Evolutionary conservation across 768 basidiomycete genomes (phyloP).

Genomic region (Phylloporus scabripes): DNA sequence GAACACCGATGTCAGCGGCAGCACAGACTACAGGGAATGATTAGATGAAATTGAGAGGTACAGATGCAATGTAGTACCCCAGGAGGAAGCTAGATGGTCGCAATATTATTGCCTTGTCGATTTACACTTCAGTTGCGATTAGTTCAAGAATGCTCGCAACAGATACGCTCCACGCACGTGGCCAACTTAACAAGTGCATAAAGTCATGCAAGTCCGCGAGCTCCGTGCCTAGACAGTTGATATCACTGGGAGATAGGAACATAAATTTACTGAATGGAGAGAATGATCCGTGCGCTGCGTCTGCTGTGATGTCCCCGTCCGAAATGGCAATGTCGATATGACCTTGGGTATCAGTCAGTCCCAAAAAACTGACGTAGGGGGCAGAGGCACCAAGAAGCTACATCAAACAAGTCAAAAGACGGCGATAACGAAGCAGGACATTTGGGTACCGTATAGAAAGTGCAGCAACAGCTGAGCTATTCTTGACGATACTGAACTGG

Average conservation of each 20-base stretch:
- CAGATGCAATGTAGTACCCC: slow-evolving; percentile 30
- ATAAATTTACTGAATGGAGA: slow-evolving; percentile 50
- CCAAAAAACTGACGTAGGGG: slow-evolving; percentile 51
- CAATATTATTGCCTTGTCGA: slow-evolving; percentile 62
- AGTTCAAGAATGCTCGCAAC: not conserved
- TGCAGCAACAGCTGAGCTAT: slow-evolving; percentile 48
- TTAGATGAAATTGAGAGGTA: not conserved
- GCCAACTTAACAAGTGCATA: slow-evolving; percentile 64
- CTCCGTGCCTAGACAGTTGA: slow-evolving; percentile 41
- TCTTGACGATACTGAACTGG: slow-evolving; percentile 54
- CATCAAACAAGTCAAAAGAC: slow-evolving; percentile 1
- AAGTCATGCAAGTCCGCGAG: slow-evolving; percentile 48
- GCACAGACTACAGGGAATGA: slow-evolving; percentile 47
- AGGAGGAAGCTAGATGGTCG: slow-evolving; percentile 55
- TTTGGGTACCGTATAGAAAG: slow-evolving; percentile 49
- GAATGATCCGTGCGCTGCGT: slow-evolving; percentile 45
- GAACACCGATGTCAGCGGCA: slow-evolving; percentile 61
- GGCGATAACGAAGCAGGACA: not conserved
- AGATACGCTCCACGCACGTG: slow-evolving; percentile 34
- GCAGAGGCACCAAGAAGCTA: slow-evolving; percentile 60
- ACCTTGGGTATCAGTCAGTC: slow-evolving; percentile 52
- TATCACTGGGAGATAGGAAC: not conserved
- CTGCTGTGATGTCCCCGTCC: slow-evolving; percentile 48
- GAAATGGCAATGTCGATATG: slow-evolving; percentile 59
- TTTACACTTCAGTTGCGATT: slow-evolving; percentile 39